Evolutionary conservation across 495 filamentous ascomycete species (phyloP).

Genomic region (Penicillium canescens): DNA sequence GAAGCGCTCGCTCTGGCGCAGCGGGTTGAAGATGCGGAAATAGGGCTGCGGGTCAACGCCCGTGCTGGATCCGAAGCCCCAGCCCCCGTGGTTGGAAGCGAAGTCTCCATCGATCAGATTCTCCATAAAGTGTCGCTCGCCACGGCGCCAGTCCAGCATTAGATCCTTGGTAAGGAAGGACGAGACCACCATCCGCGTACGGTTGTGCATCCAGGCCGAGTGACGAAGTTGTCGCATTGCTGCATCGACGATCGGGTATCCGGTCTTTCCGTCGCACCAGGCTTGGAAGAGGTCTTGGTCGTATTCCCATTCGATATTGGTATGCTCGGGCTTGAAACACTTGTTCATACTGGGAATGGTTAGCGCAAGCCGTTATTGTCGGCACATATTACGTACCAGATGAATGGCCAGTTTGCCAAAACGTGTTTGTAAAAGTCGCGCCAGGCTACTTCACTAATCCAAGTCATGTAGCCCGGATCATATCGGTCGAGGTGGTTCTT

Average conservation of each 20-base stretch:
- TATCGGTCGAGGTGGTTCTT: conserved; percentile 70
- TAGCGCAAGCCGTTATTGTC: neutral
- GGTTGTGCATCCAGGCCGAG: conserved; percentile 86
- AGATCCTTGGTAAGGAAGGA: conserved; percentile 89
- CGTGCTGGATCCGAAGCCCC: conserved; percentile 79
- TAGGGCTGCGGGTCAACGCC: conserved; percentile 93
- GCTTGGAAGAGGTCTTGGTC: conserved; percentile 62
- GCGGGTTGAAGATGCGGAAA: conserved; percentile 88
- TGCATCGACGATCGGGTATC: conserved; percentile 86
- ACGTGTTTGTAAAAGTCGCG: conserved; percentile 93
- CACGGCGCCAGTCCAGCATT: conserved; percentile 86
- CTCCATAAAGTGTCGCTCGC: conserved; percentile 88
- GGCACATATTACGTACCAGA: conserved; percentile 59
- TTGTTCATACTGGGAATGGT: conserved; percentile 74
- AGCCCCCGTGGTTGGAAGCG: conserved; percentile 88
- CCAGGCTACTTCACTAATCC: conserved; percentile 91
- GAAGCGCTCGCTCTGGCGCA: conserved; percentile 82
- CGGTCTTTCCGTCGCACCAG: conserved; percentile 79
- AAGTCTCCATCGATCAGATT: conserved; percentile 90
- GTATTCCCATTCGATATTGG: conserved; percentile 83
- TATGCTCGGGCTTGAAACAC: conserved; percentile 85
- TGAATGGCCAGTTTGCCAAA: conserved; percentile 81
- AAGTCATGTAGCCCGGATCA: conserved; percentile 64
- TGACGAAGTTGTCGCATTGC: conserved; percentile 81
- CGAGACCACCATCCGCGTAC: conserved; percentile 83